Base-by-base conservation (phyloP, 2,329 filamentous ascomycete species). In the Pseudocercospora vitis region DNA sequence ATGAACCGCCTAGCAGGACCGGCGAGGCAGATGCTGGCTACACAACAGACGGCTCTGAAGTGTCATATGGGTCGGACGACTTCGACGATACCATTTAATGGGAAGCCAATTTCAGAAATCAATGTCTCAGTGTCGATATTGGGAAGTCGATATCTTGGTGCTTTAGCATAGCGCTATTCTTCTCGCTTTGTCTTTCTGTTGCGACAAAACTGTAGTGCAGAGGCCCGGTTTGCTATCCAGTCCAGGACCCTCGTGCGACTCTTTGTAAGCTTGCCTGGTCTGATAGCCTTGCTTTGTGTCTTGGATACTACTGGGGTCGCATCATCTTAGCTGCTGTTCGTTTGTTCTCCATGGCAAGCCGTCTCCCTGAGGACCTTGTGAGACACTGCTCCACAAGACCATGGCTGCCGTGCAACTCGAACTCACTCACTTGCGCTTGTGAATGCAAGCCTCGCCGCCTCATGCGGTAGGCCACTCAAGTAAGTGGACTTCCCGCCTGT, bases 1-100 rank as follows among this genome's bases (percentile, higher is more conserved):
- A 51, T 28, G 35, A 42, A 19, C 18, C 28, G 40, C 46, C 37
- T n/a, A 46, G 42, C 2, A 46, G 40, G 23, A 11, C 40, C 7
- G 23, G 47, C 24, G 52, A 55, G 14, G 28, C 40, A 8, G 52
- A 50, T 44, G 52, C 52, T 24, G 52, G 39, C 4, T 47, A 55
- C 24, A 51, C 37, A 8, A 50, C 48, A 14, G 48, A 55, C n/a
- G 52, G 48, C 6, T 51, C 31, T 6, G 49, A 23, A 6, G 11
- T 52, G 2, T 52, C 37, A 1, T 51, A 55, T 16, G 29, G 42
- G 4, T 55, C 52, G 7, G 48, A 55, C 28, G 39, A 24, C 2
- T 37, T 55, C 11, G 52, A 46, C n/a, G 31, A n/a, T 2, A 49
- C 46, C 3, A 49, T 49, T 19, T 37, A n/a, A 29, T n/a, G 26